Evolutionary conservation across 2,329 filamentous ascomycete species (phyloP), one percentile per base, ranked within the genome.

Genomic region (Beauveria scarabaeidicola): DNA sequence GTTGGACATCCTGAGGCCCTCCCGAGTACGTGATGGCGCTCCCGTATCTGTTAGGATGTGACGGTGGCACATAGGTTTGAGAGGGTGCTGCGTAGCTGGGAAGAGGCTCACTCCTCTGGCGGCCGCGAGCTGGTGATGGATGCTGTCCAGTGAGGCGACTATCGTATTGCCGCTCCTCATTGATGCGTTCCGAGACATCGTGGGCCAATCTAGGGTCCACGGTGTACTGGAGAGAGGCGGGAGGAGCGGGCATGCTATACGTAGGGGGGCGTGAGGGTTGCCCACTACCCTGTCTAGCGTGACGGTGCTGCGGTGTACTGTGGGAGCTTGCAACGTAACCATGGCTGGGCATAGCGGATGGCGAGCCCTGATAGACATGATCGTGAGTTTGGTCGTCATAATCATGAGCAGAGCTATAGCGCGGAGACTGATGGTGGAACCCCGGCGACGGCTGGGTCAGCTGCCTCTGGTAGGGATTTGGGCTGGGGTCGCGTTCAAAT

Each of bases 171-270:
- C 78, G 77, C 23, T 84, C 83, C 51, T 83, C 77, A 50, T 83
- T 78, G 52, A 82, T 78, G n/a, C 80, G 76, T 3, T 84, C 80
- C 1, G 80, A 74, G n/a, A 84, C 74, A 64, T 86, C 82, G 58
- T 80, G 77, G 1, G 81, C 77, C 40, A 85, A 71, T 19, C 68
- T 69, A 3, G 81, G 81, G 62, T 87, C 83, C 27, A 84, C 75
- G 3, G 83, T 84, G n/a, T 84, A 81, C 8, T 87, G 78, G 23
- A 87, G 72, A 3, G 83, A 82, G 1, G 81, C 69, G 5, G 84
- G 84, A 2, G 85, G 73, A 4, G 75, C 68, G 1, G 80, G 77
- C 21, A 79, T 63, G 4, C 68, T 72, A 66, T 81, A 79, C 44
- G 69, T 69, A 25, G 68, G 65, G 15, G 72, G 65, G 38, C 62